phyloP scores from a whole-genome alignment of 768 basidiomycete genomes.

The Serendipita sp. region DNA sequence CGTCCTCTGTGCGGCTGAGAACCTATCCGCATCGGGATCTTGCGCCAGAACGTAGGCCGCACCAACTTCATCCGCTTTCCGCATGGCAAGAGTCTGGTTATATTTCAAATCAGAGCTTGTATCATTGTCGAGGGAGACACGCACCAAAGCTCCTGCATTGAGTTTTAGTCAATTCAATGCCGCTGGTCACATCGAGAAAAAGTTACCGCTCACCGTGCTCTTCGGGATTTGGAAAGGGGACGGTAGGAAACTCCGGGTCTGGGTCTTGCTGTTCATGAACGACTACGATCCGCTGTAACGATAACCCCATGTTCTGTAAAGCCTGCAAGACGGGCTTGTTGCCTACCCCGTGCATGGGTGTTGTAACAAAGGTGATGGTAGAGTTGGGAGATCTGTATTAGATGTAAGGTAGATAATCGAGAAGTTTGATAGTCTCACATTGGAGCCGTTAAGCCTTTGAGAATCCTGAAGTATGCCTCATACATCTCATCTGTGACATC shows the following conservation, averaged over 20 bases:
- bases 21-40: slow-evolving; percentile 78
- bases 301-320: slow-evolving; percentile 44
- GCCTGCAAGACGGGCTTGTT: slow-evolving; percentile 43
- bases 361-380: slow-evolving; percentile 56
- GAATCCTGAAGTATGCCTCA: slow-evolving; percentile 37
- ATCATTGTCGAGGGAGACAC: slow-evolving; percentile 10
- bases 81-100: slow-evolving; percentile 51
- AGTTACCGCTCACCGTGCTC: slow-evolving; percentile 45
- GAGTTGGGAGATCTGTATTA: slow-evolving; percentile 24
- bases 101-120: background rate
- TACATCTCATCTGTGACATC: slow-evolving; percentile 46
- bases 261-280: slow-evolving; percentile 54
- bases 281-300: slow-evolving; percentile 31
- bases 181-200: slow-evolving; percentile 12
- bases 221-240: slow-evolving; percentile 78
- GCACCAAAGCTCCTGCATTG: slow-evolving; percentile 32
- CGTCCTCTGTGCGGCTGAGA: slow-evolving; percentile 60
- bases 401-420: slow-evolving; percentile 11
- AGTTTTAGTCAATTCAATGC: slow-evolving; percentile 11
- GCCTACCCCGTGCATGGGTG: slow-evolving; percentile 83
- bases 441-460: slow-evolving; percentile 17
- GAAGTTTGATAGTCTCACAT: background rate
- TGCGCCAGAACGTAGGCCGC: slow-evolving; percentile 65
- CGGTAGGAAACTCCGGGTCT: slow-evolving; percentile 76
- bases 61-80: slow-evolving; percentile 36